These are phyloP conservation scores for Dicorynia guianensis DNA, from an alignment of 306 rosid genomes.

Conservation along the genomic window DNA sequence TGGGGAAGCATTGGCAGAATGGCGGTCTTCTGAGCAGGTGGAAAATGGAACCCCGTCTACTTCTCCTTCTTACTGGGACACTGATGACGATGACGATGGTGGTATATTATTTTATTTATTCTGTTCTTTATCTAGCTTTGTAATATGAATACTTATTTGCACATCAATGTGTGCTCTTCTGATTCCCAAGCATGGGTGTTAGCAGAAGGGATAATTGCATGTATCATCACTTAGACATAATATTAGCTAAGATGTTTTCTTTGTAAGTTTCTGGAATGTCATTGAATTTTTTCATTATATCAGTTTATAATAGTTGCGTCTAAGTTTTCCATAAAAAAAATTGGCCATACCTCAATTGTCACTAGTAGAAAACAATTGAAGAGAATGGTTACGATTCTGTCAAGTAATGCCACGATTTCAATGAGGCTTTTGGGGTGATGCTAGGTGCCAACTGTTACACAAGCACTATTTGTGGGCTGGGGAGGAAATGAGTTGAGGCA, in stretches of 20 bases:
- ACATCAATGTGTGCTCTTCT: neutral
- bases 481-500: conserved; percentile 4
- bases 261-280: neutral
- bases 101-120: conserved; percentile 49
- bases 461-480: conserved; percentile 12
- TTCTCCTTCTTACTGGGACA: conserved; percentile 98
- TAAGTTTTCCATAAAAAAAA: neutral
- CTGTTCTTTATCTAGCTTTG: neutral
- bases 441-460: no score
- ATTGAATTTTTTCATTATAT: conserved; percentile 11
- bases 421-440: no score
- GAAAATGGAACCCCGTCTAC: conserved; percentile 93
- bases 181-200: conserved; percentile 1
- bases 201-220: conserved; percentile 23
- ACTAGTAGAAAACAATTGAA: conserved; percentile 10
- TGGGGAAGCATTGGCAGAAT: conserved; percentile 93
- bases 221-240: conserved; percentile 7
- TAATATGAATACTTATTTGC: neutral
- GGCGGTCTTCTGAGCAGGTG: conserved; percentile 99
- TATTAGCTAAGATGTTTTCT: conserved; percentile 17
- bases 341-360: conserved; percentile 6
- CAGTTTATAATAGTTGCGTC: conserved; percentile 19
- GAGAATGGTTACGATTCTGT: conserved; percentile 16
- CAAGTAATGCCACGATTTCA: neutral
- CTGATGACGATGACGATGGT: conserved; percentile 88